Evolutionary conservation across 805 yeast species (phyloP).

Genomic region (Saccharomyces eubayanus): DNA sequence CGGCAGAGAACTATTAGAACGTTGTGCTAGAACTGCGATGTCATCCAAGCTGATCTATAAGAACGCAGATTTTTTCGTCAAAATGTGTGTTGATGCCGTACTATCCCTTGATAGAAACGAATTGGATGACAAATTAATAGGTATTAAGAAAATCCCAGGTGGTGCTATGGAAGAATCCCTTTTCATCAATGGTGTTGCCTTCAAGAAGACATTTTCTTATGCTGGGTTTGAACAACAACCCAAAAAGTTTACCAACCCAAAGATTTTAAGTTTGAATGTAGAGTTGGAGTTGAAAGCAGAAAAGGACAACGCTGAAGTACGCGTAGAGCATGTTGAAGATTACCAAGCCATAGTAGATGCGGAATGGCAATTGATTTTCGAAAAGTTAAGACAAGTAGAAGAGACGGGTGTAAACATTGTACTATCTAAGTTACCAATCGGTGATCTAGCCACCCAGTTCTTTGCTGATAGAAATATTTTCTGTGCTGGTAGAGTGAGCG

Average conservation of each 20-base stretch:
- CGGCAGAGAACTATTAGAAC: slow-evolving; percentile 61
- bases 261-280: slow-evolving; percentile 75
- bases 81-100: slow-evolving; percentile 96
- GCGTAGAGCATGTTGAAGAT: slow-evolving; percentile 87
- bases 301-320: slow-evolving; percentile 96
- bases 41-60: slow-evolving; percentile 85
- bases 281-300: slow-evolving; percentile 96
- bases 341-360: slow-evolving; percentile 97
- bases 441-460: slow-evolving; percentile 97
- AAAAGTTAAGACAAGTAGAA: slow-evolving; percentile 76
- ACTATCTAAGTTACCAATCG: slow-evolving; percentile 89
- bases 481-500: slow-evolving; percentile 91
- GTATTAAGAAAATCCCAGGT: slow-evolving; percentile 90
- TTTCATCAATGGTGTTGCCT: slow-evolving; percentile 90
- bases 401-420: slow-evolving; percentile 87
- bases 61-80: slow-evolving; percentile 82
- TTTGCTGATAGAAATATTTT: slow-evolving; percentile 94
- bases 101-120: slow-evolving; percentile 75
- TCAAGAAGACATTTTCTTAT: slow-evolving; percentile 92
- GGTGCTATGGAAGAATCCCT: slow-evolving; percentile 92
- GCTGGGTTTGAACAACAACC: slow-evolving; percentile 99
- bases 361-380: slow-evolving; percentile 92
- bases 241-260: slow-evolving; percentile 70
- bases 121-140: slow-evolving; percentile 82
- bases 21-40: slow-evolving; percentile 97